Percentiles rank a stretch among this genome's conserved stretches.
Evolutionary conservation across 176 grass and related monocot species (phyloP).

Genomic region (Aegilops bicornis): DNA sequence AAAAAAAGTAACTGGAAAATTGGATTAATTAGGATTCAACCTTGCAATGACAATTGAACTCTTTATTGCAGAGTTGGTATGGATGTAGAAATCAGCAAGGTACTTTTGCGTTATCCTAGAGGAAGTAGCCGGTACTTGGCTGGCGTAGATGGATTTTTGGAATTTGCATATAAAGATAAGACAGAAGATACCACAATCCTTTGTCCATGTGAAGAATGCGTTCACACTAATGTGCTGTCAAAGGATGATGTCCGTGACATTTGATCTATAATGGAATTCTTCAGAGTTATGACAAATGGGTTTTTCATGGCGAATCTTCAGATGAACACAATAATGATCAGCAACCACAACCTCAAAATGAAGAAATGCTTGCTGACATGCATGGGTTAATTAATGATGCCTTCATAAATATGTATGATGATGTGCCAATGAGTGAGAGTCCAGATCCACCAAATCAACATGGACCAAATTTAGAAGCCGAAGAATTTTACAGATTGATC

Average conservation of each 20-base stretch:
- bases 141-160: conserved; percentile 13
- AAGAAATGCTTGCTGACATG: conserved; percentile 1
- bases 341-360: not conserved
- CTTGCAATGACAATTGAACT: not conserved
- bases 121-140: not conserved
- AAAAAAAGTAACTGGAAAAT: too few relatives aligned
- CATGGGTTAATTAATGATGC: not conserved
- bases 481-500: conserved; percentile 5
- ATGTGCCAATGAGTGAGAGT: too few relatives aligned
- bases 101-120: not conserved
- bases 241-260: not conserved
- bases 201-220: conserved; percentile 1
- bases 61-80: not conserved
- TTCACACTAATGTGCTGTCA: not conserved
- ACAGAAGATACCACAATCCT: not conserved
- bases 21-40: too few relatives aligned
- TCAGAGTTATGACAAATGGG: not conserved
- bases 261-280: not conserved
- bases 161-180: conserved; percentile 23
- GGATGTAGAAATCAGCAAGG: not conserved
- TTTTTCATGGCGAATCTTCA: conserved; percentile 9
- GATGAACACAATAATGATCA: not conserved
- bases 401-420: too few relatives aligned
- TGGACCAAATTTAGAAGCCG: conserved; percentile 4
- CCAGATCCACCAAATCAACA: not conserved